Base-by-base conservation (phyloP, 2,329 filamentous ascomycete species). In the Paecilomyces formosus region DNA sequence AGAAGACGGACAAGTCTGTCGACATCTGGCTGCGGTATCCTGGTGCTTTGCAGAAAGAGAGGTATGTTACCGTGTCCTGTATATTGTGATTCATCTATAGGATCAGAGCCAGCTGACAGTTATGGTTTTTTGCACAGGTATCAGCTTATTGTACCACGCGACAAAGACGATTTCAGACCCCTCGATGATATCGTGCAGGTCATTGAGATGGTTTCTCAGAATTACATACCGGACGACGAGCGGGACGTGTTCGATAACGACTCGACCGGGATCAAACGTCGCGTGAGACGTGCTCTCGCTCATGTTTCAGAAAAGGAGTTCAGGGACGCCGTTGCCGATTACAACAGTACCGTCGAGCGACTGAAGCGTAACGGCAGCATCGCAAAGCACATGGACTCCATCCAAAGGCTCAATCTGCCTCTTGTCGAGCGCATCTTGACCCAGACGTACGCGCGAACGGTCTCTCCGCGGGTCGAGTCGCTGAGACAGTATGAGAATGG, bases 391-490 rank as follows among this genome's bases (percentile, higher is more conserved):
- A 81, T 97, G 53, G 84, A 89, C 63, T 76, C 78, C 54, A 85
- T 85, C 70, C 87, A 88, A 66, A 81, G 83, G 53, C 78, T 97
- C 18, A 86, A 89, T 6, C 81, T 89, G 51, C 84, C 85, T 52
- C 83, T 92, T 54, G 86, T 92, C 53, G 86, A 89, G 64, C 87
- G 91, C 64, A 93, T 97, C 66, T 82, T 96, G 50, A 86, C 84
- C 57, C 92, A 99, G 72, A 88, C 91, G 22, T 97, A 97, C 76
- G 87, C 92, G 67, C 90, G 94, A 55, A 96, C 91, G 4, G 94
- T 99, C 7, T 94, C 92, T 1, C 92, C 91, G 5, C 86, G 89
- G 61, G 91, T 96, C 24, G 90, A 96, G 62, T 84, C 88, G 9
- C 84, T 97, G 12, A 85, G 86, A 59, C 87, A 89, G 66, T 97